Conservation (phyloP, 176 grass and related monocot species). For the Eleusine coracana region DNA sequence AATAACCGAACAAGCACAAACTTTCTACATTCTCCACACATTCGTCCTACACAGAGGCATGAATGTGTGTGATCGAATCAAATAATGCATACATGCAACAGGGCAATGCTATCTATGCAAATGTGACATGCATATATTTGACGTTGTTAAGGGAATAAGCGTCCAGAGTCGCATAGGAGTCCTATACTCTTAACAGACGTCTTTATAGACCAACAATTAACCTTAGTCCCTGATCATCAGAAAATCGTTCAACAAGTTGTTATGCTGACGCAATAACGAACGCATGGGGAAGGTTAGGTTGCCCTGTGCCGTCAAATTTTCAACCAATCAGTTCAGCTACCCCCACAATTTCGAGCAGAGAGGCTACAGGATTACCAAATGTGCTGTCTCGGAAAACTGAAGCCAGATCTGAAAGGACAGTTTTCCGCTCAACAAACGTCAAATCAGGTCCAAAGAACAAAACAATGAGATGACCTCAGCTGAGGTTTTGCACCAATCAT, state of each 20-base stretch:
- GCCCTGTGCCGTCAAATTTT: neutral
- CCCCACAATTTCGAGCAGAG: neutral
- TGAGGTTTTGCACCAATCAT: neutral
- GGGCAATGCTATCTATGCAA: too few species aligned
- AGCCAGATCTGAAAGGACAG: neutral
- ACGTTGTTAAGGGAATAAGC: too few species aligned
- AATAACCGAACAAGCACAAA: too few species aligned
- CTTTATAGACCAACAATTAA: neutral
- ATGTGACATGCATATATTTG: too few species aligned
- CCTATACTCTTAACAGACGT: too few species aligned
- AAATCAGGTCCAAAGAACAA: neutral
- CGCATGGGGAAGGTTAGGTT: neutral
- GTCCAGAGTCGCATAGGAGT: too few species aligned
- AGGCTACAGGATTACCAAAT: neutral
- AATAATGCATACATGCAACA: too few species aligned
- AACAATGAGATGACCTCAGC: neutral
- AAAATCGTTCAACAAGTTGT: neutral
- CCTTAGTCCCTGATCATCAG: neutral
- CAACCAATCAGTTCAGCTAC: slow-evolving; percentile 14
- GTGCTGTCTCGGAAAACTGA: neutral
- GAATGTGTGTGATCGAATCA: too few species aligned
- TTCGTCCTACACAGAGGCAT: too few species aligned
- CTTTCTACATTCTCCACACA: too few species aligned
- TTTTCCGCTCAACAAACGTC: neutral
- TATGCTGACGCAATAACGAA: neutral